Evolutionary conservation across 768 basidiomycete species (phyloP), one percentile per base, ranked within the genome.

Genomic region (Boletus speciosus): DNA sequence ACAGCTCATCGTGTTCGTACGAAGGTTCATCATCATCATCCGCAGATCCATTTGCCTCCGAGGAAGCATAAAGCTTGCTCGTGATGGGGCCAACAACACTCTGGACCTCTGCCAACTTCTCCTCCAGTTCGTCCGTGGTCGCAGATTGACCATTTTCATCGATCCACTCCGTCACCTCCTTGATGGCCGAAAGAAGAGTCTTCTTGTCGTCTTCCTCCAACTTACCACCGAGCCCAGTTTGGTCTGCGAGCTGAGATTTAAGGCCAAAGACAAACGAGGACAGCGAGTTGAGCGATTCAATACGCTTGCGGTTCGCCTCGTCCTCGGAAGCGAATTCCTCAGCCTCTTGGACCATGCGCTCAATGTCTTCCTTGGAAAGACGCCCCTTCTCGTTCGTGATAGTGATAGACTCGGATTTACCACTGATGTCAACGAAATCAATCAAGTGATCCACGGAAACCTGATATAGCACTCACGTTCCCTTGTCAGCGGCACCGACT

Each of bases 371-470:
- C 61, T 88, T 85, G 44, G 78, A 81, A 23, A 93, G 84, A 75
- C 95, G 90, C 42, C 92, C 93, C 78, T 94, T 95, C 73, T 96
- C 93, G 74, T 97, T 97, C 63, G 84, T 94, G 75, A 97, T 98
- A 37, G 91, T 94, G 72, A 96, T 92, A 40, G 84, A 87, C 71
- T 89, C 85, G 0, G 86, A 85, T 73, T 94, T 94, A 64, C 89
- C 89, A 71, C 85, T 88, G 11, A 1, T 9, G 2, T 1, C 14
- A 40, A 34, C 29, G 0, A 23, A 16, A 21, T 64, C 10, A 57
- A 35, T 42, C 36, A 43, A 1, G 6, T 16, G 5, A 23, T 8
- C n/a, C 29, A 9, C 1, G 4, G 9, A 2, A 11, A 15, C 6
- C 4, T 14, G 4, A 36, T 5, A 32, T 0, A 0, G 1, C 7